Evolutionary conservation across 2,329 filamentous ascomycete genomes (phyloP), one percentile per base, ranked within the genome.

Genomic region (Arthrobotrys musiformis): DNA sequence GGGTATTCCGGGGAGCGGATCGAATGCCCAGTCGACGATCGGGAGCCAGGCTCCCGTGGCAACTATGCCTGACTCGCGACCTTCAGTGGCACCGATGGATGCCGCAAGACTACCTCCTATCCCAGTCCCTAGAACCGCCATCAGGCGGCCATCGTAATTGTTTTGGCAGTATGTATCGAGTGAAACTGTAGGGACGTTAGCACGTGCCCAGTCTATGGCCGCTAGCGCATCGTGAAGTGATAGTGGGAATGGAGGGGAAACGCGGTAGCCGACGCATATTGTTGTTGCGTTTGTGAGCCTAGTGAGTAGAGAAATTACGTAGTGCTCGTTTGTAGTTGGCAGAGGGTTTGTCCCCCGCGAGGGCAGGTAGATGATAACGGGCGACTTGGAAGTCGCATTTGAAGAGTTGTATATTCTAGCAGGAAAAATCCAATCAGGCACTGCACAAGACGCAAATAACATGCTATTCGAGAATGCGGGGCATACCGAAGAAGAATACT

Each of bases 21-120:
- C 74, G 26, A 78, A 78, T 11, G 67, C 69, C 74, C 74, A 78
- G 35, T 78, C 74, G 9, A 69, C 40, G 11, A 78, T 28, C 7
- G 74, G 74, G 2, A 50, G 11, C 74, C 74, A 78, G 0, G 69
- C 56, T 11, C 68, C 74, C 1, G 26, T 44, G 8, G 68, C 74
- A 28, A 72, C 61, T 19, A 78, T 78, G 9, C 74, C 74, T 5
- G 61, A 68, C 44, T 78, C 68, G 6, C 61, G 67, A n/a, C 74
- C 74, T 60, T 78, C 74, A 17, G 58, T 73, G 24, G 72, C 63
- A 24, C 68, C 68, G 0, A 78, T 73, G 1, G 74, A 72, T 4
- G 69, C 40, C 9, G 68, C 74, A 1, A 78, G 46, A 24, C 74
- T 67, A 4, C 68, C 74, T 17, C 74, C 74, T 4, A 72, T 33